These are phyloP conservation scores for Ceratobasidium sp. DNA, from an alignment of 1,284 basidiomycete species.

Conservation along the genomic window DNA sequence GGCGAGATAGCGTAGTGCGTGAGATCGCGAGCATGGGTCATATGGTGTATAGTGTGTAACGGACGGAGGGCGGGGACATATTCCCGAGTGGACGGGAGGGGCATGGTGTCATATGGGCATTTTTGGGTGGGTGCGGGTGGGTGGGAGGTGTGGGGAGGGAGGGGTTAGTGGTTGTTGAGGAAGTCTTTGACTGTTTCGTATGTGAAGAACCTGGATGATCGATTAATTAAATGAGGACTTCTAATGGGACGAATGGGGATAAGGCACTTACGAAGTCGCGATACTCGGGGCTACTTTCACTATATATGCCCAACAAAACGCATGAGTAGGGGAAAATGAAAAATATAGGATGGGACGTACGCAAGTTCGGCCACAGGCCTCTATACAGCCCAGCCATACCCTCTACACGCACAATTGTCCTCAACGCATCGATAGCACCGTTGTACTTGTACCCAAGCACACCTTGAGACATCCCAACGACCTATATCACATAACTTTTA, in stretches of 20 bases:
- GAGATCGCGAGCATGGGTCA: not conserved
- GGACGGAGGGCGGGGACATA: not conserved
- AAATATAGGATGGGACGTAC: slow-evolving; percentile 66
- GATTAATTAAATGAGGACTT: not conserved
- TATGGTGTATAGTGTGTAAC: not conserved
- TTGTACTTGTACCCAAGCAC: slow-evolving; percentile 75
- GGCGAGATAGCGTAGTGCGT: too few relatives aligned
- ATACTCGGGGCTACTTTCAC: slow-evolving; percentile 94
- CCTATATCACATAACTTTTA: slow-evolving; percentile 54
- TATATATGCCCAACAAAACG: slow-evolving; percentile 55
- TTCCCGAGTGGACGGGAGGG: not conserved
- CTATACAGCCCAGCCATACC: slow-evolving; percentile 84
- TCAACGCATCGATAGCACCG: slow-evolving; percentile 83
- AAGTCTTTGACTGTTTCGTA: slow-evolving; percentile 59
- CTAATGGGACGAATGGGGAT: not conserved
- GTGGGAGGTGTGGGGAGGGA: too few relatives aligned
- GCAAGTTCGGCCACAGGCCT: slow-evolving; percentile 91
- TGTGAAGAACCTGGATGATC: slow-evolving; percentile 55
- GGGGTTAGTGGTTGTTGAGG: slow-evolving; percentile 45
- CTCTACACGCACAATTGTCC: slow-evolving; percentile 77
- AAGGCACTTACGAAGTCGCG: slow-evolving; percentile 78
- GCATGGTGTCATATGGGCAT: not conserved
- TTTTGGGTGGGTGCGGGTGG: too few relatives aligned
- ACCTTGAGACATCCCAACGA: slow-evolving; percentile 83
- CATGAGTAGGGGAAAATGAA: slow-evolving; percentile 49